Conservation (phyloP, 202 grass and related monocot species). For the Carex arenaria region DNA sequence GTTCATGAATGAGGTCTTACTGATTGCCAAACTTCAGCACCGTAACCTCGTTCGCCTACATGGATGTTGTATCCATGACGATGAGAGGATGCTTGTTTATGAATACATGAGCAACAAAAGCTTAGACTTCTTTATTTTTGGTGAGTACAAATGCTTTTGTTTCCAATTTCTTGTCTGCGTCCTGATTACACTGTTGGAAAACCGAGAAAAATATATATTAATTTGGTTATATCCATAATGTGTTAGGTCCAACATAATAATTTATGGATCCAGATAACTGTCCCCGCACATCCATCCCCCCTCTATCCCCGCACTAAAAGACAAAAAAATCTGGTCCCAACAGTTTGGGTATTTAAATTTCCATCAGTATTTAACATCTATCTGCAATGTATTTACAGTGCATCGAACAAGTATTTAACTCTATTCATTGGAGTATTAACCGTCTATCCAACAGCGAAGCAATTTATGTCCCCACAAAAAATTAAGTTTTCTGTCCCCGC, state of each 20-base stretch:
- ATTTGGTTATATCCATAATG: not conserved
- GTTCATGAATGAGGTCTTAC: constrained; percentile 50
- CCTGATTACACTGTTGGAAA: not conserved
- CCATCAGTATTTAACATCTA: no score
- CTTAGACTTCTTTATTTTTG: constrained; percentile 51
- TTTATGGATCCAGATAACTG: no score
- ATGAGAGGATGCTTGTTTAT: constrained; percentile 57
- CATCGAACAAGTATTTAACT: no score
- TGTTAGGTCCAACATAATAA: not conserved
- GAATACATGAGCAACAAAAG: constrained; percentile 77
- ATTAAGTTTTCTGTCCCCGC: no score
- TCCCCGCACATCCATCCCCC: no score
- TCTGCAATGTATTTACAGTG: no score
- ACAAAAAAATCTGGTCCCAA: no score
- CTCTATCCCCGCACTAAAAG: no score
- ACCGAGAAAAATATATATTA: not conserved
- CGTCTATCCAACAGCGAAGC: no score
- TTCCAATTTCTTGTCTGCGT: not conserved
- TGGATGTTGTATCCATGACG: constrained; percentile 43
- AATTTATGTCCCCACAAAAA: no score
- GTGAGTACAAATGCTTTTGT: constrained; percentile 7
- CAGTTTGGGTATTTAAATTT: no score
- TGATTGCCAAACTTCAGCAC: constrained; percentile 54
- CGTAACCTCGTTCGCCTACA: constrained; percentile 26
- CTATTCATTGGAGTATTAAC: no score